Conservation (phyloP, 164 flowering plant species). For the Vitis labrusca region DNA sequence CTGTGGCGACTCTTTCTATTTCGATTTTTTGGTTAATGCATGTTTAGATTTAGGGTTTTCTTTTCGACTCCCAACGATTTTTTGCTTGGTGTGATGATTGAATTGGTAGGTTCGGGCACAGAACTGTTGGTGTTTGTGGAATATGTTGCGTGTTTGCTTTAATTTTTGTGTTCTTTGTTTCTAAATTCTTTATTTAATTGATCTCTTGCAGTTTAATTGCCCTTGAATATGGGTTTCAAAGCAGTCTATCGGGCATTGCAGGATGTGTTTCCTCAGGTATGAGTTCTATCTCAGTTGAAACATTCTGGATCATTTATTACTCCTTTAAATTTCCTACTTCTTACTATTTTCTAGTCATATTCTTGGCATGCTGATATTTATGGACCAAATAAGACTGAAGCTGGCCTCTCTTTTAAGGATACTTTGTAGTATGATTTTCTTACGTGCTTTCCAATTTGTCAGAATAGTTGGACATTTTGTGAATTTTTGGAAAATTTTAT, state of each 20-base stretch:
- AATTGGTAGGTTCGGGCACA: background rate
- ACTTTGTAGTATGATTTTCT: too few relatives aligned
- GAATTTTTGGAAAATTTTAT: too few relatives aligned
- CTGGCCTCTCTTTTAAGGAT: too few relatives aligned
- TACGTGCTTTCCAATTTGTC: too few relatives aligned
- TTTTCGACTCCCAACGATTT: background rate
- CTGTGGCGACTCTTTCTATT: background rate
- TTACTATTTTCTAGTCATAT: too few relatives aligned
- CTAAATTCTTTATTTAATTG: background rate
- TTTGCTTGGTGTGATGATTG: background rate
- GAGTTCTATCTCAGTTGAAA: background rate
- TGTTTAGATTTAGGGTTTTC: background rate
- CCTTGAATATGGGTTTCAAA: conserved; percentile 48
- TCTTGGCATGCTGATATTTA: too few relatives aligned
- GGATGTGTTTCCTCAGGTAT: conserved; percentile 70
- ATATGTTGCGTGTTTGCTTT: background rate
- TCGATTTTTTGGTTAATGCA: background rate
- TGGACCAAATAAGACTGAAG: too few relatives aligned
- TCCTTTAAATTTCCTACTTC: too few relatives aligned
- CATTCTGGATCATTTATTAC: too few relatives aligned
- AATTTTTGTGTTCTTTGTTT: background rate
- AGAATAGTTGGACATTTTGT: too few relatives aligned
- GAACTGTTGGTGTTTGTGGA: background rate
- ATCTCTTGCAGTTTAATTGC: conserved; percentile 14
- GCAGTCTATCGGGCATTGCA: conserved; percentile 42